Base-by-base conservation (phyloP, 106 monocot species). In the Allium fistulosum region DNA sequence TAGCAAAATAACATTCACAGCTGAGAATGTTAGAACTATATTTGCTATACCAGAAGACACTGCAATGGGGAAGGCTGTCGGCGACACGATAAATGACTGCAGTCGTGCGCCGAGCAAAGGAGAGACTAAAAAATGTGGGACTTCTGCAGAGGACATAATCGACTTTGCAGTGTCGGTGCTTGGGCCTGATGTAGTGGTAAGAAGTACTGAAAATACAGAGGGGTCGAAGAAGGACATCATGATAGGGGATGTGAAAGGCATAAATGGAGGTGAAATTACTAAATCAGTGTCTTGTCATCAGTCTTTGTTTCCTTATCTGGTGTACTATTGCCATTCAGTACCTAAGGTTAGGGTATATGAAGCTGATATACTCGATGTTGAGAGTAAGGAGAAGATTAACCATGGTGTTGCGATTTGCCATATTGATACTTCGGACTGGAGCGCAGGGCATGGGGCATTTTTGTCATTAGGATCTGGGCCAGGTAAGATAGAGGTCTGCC, bases 321-420 rank as follows among this genome's bases (percentile, higher is more conserved):
- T 88, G 10, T 91, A 94, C 77, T 94, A 94, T 77, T 94, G 94
- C 73, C 94, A 94, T 79, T 82, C 85, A 9, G 94, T 94, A 12
- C 94, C 94, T 6, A 77, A 76, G 69, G 93, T 93, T 50, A 58
- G 88, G 48, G 88, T 88, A 1, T 93, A 72, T 63, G 72, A 63
- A 37, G 72, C 63, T n/a, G 63, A 72, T 49, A 72, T 72, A 49
- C 45, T 72, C 53, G 72, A 59, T 26, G 72, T 63, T 10, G 53
- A 64, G 52, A 57, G 18, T 7, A 67, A 63, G 57, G 56, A 68
- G 66, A 71, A 55, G 71, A 75, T 76, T n/a, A 80, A 80, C 26
- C 50, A 49, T 18, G 80, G 71, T 2, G 65, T 80, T 4, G 80
- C 80, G 48, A 68, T 80, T 27, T 80, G 80, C 48, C 80, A 75